Evolutionary conservation across 139 green algal species (phyloP).

Genomic region (Tetraselmis chui): DNA sequence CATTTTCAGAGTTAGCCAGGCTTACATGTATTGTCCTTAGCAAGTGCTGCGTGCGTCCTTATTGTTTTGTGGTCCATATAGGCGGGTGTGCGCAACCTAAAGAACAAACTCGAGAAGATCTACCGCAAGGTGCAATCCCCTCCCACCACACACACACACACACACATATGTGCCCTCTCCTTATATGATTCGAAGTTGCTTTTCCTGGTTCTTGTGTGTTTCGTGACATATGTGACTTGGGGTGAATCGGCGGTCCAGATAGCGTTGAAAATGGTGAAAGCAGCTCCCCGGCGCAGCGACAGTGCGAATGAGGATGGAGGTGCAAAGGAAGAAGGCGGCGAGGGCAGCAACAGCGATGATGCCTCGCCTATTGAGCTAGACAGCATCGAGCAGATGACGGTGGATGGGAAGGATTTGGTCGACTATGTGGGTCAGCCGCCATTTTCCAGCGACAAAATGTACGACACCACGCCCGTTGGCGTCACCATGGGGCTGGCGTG

Average conservation of each 20-base stretch:
- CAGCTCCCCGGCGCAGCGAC: constrained; percentile 9
- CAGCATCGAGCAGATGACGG: constrained; percentile 46
- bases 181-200: no score
- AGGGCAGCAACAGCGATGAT: constrained; percentile 1
- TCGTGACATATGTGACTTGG: no score
- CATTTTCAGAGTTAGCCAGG: no score
- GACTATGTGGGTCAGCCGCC: constrained; percentile 86
- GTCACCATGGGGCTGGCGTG: constrained; percentile 96
- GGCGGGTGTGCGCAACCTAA: constrained; percentile 92
- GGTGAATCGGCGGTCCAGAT: no score
- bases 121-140: constrained; percentile 76
- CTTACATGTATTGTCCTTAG: no score
- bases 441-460: constrained; percentile 81
- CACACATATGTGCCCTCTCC: no score
- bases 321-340: constrained; percentile 19
- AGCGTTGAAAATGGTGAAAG: constrained; percentile 62
- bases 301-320: not conserved
- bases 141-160: no score
- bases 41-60: no score
- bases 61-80: not conserved
- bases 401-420: constrained; percentile 55
- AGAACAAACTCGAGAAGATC: constrained; percentile 95
- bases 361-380: constrained; percentile 24
- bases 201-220: no score
- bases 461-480: constrained; percentile 65